Base-by-base conservation (phyloP, 768 basidiomycete species). In the Termitomyces sp. region DNA sequence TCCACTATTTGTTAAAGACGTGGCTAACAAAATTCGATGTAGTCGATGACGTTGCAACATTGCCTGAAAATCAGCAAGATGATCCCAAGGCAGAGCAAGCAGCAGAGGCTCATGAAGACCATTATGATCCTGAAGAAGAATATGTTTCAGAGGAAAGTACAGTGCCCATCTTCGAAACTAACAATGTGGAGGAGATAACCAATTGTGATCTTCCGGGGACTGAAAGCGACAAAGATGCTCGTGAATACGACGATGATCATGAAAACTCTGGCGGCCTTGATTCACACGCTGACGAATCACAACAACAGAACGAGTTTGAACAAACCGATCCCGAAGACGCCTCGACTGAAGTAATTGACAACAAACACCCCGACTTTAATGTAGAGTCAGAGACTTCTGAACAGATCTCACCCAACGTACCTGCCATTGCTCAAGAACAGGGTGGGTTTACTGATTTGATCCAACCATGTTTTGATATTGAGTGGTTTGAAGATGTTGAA, bases 51-150 rank as follows among this genome's bases (percentile, higher is more conserved):
- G 40, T 17, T 42, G 14, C 54, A 38, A 22, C 10, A 4, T 15
- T 34, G 9, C 47, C 4, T 37, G 11, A 28, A 24, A 57, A 51
- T 17, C n/a, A 45, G n/a, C 38, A 51, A 43, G 52, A 53, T 19
- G 37, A 34, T 26, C 58, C 62, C 17, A 52, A 65, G 12, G 37
- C 58, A 17, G 60, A 67, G 17, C 57, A 55, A 19, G 57, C 28
- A 40, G 26, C 35, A 19, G 37, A 50, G n/a, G n/a, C 24, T 19
- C n/a, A 11, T 19, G 49, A 40, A 37, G 38, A 40, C 5, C 35
- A 1, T 19, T 26, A 37, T 48, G 15, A 48, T 37, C 22, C 15
- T 37, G 47, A 48, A 34, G 37, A 50, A 38, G 24, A 50, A 24
- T 15, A 10, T 38, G n/a, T 14, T 14, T 26, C 49, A 50, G 49